A percentile compares a stretch with the other conserved stretches of the same genome.
Conservation (phyloP, 306 rosid species). For the Pueraria montana region DNA sequence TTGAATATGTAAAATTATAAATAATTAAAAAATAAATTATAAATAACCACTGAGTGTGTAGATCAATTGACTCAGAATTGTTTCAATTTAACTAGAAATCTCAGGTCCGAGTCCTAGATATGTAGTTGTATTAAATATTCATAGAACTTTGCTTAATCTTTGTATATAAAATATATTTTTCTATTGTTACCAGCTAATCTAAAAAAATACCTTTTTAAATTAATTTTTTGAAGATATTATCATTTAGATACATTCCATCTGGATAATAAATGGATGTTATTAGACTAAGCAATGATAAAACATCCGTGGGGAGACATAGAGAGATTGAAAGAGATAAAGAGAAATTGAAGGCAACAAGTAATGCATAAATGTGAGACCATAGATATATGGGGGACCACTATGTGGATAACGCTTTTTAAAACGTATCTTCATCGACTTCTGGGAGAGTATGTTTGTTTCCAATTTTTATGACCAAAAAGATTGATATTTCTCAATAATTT, state of each 20-base stretch:
- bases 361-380: neutral
- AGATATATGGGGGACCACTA: neutral
- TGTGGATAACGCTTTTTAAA: neutral
- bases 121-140: no score
- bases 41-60: no score
- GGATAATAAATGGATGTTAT: neutral
- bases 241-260: neutral
- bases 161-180: no score
- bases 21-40: no score
- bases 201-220: no score
- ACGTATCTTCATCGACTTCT: conserved; percentile 4
- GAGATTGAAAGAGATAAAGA: neutral
- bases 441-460: neutral
- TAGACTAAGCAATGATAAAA: neutral
- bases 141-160: no score
- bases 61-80: no score
- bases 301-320: neutral
- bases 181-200: no score
- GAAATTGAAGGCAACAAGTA: neutral
- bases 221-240: no score
- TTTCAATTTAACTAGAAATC: no score
- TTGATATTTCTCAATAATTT: neutral
- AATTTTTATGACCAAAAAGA: neutral
- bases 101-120: no score
- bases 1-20: no score